Conservation (phyloP, 2,329 filamentous ascomycete genomes). For the Cladophialophora bantiana region DNA sequence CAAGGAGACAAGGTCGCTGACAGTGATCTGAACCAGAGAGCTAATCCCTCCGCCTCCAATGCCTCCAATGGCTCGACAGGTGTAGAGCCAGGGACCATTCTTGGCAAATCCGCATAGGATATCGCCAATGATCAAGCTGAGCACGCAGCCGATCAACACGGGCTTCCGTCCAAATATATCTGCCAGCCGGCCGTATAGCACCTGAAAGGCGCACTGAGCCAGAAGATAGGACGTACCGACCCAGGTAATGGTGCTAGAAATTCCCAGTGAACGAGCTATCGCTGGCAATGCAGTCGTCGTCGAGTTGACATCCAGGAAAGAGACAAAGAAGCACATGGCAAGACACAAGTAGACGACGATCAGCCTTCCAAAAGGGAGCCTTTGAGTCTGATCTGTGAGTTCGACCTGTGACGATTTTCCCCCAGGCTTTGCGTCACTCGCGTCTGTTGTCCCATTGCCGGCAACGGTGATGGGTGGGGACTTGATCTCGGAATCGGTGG, state of each 20-base stretch:
- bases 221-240: slow-evolving; percentile 24
- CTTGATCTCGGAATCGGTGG: neutral
- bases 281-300: slow-evolving; percentile 2
- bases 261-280: neutral
- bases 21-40: slow-evolving; percentile 67
- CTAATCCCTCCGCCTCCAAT: slow-evolving; percentile 67
- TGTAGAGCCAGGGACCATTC: slow-evolving; percentile 65
- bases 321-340: slow-evolving; percentile 6
- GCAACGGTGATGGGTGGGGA: neutral
- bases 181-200: slow-evolving; percentile 67
- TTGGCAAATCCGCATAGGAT: slow-evolving; percentile 65
- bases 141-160: slow-evolving; percentile 62
- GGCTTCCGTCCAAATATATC: slow-evolving; percentile 68
- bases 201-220: slow-evolving; percentile 64
- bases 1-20: slow-evolving; percentile 66
- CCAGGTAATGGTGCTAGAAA: slow-evolving; percentile 7
- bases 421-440: neutral
- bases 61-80: slow-evolving; percentile 66
- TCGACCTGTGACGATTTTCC: neutral
- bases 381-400: neutral
- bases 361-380: neutral
- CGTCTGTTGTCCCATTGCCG: neutral
- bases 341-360: slow-evolving; percentile 5
- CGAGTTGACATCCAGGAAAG: neutral
- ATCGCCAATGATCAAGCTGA: slow-evolving; percentile 63